Evolutionary conservation across 1,284 basidiomycete genomes (phyloP).

Genomic region (Marasmius tenuissimus): DNA sequence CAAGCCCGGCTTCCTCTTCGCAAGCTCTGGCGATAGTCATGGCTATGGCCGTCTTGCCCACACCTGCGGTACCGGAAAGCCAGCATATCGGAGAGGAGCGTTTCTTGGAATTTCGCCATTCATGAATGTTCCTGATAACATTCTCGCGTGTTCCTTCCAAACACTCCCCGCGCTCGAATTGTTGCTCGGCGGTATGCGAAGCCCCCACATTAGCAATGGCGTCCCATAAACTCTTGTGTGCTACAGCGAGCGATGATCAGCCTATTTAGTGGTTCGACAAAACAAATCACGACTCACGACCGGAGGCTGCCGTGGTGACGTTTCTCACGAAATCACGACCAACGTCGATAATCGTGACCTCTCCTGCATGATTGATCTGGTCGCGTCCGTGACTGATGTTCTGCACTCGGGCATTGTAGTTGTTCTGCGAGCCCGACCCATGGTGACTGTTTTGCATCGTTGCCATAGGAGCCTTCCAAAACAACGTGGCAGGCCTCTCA

Average conservation of each 20-base stretch:
- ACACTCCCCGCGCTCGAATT: constrained; percentile 7
- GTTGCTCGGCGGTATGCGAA: background rate
- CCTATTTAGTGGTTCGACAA: too few relatives aligned
- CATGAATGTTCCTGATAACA: constrained; percentile 9
- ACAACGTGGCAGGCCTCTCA: too few relatives aligned
- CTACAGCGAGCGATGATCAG: background rate
- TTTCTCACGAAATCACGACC: too few relatives aligned
- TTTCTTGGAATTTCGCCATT: constrained; percentile 8
- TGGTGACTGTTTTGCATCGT: too few relatives aligned
- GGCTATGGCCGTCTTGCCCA: constrained; percentile 20
- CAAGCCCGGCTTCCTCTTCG: background rate
- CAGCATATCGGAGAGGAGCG: constrained; percentile 9
- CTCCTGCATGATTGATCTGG: too few relatives aligned
- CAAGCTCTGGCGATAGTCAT: constrained; percentile 15
- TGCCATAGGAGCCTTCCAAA: too few relatives aligned
- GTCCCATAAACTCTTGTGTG: background rate
- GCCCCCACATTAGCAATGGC: background rate
- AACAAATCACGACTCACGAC: too few relatives aligned
- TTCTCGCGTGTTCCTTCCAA: constrained; percentile 12
- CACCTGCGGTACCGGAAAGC: constrained; percentile 17
- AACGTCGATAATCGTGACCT: too few relatives aligned
- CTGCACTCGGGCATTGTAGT: too few relatives aligned
- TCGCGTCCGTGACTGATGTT: too few relatives aligned
- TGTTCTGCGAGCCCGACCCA: too few relatives aligned
- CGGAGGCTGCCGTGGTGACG: too few relatives aligned